phyloP scores from a whole-genome alignment of 306 rosid genomes.

The Acmispon strigosus region DNA sequence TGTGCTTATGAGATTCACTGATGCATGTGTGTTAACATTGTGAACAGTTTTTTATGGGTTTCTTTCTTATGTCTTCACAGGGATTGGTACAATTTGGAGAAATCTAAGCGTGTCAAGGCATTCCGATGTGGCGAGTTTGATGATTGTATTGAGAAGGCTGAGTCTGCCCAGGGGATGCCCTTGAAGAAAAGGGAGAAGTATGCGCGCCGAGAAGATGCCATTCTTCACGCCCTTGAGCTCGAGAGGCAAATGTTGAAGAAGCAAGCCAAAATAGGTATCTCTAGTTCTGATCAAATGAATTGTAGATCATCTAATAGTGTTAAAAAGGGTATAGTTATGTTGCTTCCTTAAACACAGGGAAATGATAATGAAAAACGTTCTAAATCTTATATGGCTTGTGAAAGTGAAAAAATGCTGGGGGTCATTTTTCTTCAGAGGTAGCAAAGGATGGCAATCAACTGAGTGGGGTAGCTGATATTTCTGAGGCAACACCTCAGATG shows the following conservation, averaged over 20 bases:
- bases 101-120: constrained; percentile 92
- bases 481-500: constrained; percentile 42
- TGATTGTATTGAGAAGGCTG: constrained; percentile 84
- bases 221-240: constrained; percentile 91
- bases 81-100: constrained; percentile 97
- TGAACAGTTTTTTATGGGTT: background rate
- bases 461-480: constrained; percentile 44
- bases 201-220: constrained; percentile 94
- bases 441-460: constrained; percentile 40
- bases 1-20: background rate
- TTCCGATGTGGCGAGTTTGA: constrained; percentile 96
- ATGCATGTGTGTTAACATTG: background rate
- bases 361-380: constrained; percentile 33
- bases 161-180: constrained; percentile 73
- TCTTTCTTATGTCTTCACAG: constrained; percentile 30
- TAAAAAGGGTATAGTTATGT: constrained; percentile 27
- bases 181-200: constrained; percentile 89
- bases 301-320: constrained; percentile 30
- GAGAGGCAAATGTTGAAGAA: constrained; percentile 57
- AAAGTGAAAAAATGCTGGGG: constrained; percentile 7
- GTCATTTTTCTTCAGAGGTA: constrained; percentile 26
- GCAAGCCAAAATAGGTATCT: constrained; percentile 39
- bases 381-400: constrained; percentile 17
- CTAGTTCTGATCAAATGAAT: constrained; percentile 23
- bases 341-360: constrained; percentile 26